These are phyloP conservation scores for Athelia sp. DNA, from an alignment of 1,284 basidiomycete genomes.

Conservation along the genomic window DNA sequence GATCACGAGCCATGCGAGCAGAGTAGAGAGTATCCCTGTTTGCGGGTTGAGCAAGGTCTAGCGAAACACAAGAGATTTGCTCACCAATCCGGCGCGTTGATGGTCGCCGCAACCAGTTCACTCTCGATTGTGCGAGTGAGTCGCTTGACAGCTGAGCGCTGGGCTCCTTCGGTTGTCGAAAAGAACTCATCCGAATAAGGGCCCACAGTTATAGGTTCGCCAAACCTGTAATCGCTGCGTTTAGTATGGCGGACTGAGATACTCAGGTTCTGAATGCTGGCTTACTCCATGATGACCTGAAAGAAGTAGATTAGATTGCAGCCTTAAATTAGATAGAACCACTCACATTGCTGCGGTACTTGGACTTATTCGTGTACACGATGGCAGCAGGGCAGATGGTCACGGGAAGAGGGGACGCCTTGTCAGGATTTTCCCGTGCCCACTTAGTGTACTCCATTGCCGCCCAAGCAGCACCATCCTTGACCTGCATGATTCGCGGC, in stretches of 20 bases:
- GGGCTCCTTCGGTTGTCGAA: conserved; percentile 58
- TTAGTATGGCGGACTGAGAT: conserved; percentile 22
- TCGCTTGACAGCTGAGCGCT: conserved; percentile 81
- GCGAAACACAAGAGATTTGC: conserved; percentile 19
- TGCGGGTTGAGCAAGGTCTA: conserved; percentile 8
- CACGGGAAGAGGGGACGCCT: conserved; percentile 32
- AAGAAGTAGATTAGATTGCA: conserved; percentile 5
- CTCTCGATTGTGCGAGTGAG: conserved; percentile 73
- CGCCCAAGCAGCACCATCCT: conserved; percentile 95
- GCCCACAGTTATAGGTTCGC: conserved; percentile 73
- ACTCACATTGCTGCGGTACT: conserved; percentile 81
- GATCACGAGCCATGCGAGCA: conserved; percentile 84
- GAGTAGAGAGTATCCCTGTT: conserved; percentile 80
- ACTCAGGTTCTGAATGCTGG: background rate
- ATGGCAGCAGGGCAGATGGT: conserved; percentile 82
- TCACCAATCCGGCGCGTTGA: conserved; percentile 93
- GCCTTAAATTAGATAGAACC: conserved; percentile 1
- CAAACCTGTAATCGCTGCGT: conserved; percentile 53
- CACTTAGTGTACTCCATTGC: conserved; percentile 90
- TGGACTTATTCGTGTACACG: conserved; percentile 92
- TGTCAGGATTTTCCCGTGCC: conserved; percentile 48
- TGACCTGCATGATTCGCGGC: conserved; percentile 88
- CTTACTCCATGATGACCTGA: conserved; percentile 69
- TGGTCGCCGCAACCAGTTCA: conserved; percentile 70
- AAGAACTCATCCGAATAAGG: conserved; percentile 77